These are phyloP conservation scores for Lentinula sp. DNA, from an alignment of 768 basidiomycete genomes.

Conservation along the genomic window DNA sequence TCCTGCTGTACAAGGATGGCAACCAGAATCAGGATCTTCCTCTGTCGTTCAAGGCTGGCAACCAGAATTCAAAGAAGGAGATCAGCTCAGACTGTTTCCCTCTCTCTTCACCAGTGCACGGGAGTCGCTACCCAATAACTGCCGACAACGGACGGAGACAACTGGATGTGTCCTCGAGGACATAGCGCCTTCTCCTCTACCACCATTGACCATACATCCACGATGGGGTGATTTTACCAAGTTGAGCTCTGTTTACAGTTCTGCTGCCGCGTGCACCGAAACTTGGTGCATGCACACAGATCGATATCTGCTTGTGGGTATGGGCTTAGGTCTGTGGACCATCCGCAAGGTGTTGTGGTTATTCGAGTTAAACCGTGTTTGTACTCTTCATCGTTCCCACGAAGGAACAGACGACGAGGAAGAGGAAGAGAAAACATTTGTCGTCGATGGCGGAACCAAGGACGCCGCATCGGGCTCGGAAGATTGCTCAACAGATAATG, in stretches of 20 bases:
- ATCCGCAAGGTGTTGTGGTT: conserved; percentile 63
- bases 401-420: not conserved
- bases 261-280: conserved; percentile 41
- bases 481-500: not conserved
- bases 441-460: not conserved
- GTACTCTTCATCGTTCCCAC: conserved; percentile 12
- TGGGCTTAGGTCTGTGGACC: conserved; percentile 54
- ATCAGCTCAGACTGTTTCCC: conserved; percentile 10
- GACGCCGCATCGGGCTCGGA: not conserved
- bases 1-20: not conserved
- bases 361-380: conserved; percentile 43
- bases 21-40: not conserved
- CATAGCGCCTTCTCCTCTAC: conserved; percentile 7
- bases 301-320: conserved; percentile 36
- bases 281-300: conserved; percentile 52
- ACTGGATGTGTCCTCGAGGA: not conserved
- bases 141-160: conserved; percentile 9
- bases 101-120: conserved; percentile 12
- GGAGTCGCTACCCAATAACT: conserved; percentile 16
- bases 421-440: not conserved
- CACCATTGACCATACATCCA: conserved; percentile 44
- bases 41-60: not conserved
- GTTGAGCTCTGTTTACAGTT: not conserved
- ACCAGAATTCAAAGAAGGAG: not conserved
- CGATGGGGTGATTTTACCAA: conserved; percentile 50